Percentiles rank a stretch among this genome's conserved stretches.
These are phyloP conservation scores for Macaranga tanarius DNA, from an alignment of 441 rosid genomes.

Conservation along the genomic window DNA sequence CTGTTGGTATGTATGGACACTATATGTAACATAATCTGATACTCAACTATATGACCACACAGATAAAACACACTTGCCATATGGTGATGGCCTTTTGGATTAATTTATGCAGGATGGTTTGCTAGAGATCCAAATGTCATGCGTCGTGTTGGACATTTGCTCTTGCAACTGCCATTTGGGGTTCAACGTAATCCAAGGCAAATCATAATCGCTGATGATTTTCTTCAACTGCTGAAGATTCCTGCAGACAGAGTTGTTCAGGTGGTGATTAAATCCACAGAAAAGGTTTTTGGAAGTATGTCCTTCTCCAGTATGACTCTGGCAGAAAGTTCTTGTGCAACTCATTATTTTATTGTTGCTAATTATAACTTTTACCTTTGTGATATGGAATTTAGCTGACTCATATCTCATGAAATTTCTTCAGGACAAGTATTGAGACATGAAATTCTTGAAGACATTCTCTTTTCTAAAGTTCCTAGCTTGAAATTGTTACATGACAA, in stretches of 20 bases:
- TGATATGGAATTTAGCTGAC: constrained; percentile 7
- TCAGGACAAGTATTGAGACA: constrained; percentile 86
- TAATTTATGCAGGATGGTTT: constrained; percentile 71
- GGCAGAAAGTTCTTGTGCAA: not conserved
- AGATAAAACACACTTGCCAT: not conserved
- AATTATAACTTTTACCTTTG: not conserved
- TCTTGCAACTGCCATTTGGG: constrained; percentile 85
- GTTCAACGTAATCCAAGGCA: constrained; percentile 80
- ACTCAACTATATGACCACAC: not conserved
- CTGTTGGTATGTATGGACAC: constrained; percentile 64
- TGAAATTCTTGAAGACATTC: constrained; percentile 58
- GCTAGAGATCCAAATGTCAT: constrained; percentile 82
- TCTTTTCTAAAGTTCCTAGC: constrained; percentile 76
- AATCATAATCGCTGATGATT: constrained; percentile 88
- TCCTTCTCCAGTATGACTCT: constrained; percentile 15
- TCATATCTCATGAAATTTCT: constrained; percentile 27
- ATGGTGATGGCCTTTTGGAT: constrained; percentile 15
- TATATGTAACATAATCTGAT: constrained; percentile 8
- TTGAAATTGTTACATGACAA: constrained; percentile 60
- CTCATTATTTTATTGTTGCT: constrained; percentile 7
- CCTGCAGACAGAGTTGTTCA: constrained; percentile 65
- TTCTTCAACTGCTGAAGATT: constrained; percentile 68
- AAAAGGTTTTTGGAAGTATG: constrained; percentile 94
- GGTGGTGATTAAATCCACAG: constrained; percentile 76
- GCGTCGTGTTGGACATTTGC: constrained; percentile 83